Base-by-base conservation (phyloP, 345 rosid species). In the Cardamine chenopodiifolia region DNA sequence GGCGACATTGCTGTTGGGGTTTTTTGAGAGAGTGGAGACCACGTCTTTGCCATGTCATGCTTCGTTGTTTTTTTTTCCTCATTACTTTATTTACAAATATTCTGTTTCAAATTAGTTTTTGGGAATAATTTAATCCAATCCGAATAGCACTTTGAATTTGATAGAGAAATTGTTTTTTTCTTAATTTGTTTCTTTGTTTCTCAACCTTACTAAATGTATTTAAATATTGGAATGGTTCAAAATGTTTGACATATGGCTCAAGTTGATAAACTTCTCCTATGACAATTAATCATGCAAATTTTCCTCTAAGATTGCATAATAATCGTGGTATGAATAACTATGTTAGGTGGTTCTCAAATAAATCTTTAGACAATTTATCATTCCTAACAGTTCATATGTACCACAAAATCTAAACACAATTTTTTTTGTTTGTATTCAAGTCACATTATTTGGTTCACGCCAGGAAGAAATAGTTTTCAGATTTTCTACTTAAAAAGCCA, bases 31-130 rank as follows among this genome's bases (percentile, higher is more conserved):
- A 70, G 80, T 70, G 75, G 75, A 76, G 75, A 70, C 71, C 80
- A 76, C 80, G 75, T 63, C 80, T 55, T 54, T 76, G 66, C 59
- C 75, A 76, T 31, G 70, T 62, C 70, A 76, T 67, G 56, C 75
- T 54, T 40, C 4, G 37, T 44, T 67, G 53, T 15, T 39, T 64
- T 54, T 12, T 6, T 28, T 40, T 40, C 50, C 20, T 10, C 1
- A 60, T 15, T 59, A 20, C 4, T 44, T 61, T 61, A 25, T 25
- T 20, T 48, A 15, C 29, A 47, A 32, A 29, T 20, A 32, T 71
- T 19, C n/a, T 71, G 34, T 35, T 70, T 8, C 5, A 29, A 14
- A 12, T 68, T 4, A 39, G 18, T 22, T 44, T 44, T 39, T 32
- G 14, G 35, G 10, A 50, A 48, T 10, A 14, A 47, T 47, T 23